A percentile compares a stretch with the other conserved stretches of the same genome.
phyloP scores from a whole-genome alignment of 139 green algal genomes.

The Eudorina sp. region DNA sequence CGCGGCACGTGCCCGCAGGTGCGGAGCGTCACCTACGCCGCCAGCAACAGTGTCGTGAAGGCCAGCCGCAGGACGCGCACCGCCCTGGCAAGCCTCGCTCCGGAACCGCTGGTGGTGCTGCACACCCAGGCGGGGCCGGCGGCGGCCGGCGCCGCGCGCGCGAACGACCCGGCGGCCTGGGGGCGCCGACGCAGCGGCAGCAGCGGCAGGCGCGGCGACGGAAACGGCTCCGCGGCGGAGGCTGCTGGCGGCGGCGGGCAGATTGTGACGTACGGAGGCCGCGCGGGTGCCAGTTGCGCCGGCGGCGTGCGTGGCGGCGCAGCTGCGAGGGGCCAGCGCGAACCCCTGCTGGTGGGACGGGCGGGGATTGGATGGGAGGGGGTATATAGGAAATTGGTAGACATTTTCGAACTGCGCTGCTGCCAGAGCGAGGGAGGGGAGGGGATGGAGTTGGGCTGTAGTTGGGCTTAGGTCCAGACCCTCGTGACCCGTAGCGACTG shows the following conservation, averaged over 20 bases:
- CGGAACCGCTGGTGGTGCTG: background rate
- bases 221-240: background rate
- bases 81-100: slow-evolving; percentile 53
- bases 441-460: no score
- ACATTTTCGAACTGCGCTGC: no score
- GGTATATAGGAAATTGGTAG: no score
- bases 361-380: no score
- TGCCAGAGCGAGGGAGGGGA: no score
- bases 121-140: no score
- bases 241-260: slow-evolving; percentile 19
- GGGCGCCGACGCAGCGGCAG: background rate
- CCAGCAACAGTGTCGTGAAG: slow-evolving; percentile 64
- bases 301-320: background rate
- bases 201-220: background rate
- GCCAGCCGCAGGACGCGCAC: slow-evolving; percentile 53
- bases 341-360: slow-evolving; percentile 25
- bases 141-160: background rate
- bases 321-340: background rate
- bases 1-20: background rate
- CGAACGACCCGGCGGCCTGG: background rate
- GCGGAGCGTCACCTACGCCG: slow-evolving; percentile 55
- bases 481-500: no score
- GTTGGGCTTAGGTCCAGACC: no score
- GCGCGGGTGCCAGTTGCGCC: background rate
- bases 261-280: slow-evolving; percentile 5